A percentile compares a stretch with the other conserved stretches of the same genome.
phyloP scores from a whole-genome alignment of 164 flowering plant species.

The Tetrastigma voinierianum region DNA sequence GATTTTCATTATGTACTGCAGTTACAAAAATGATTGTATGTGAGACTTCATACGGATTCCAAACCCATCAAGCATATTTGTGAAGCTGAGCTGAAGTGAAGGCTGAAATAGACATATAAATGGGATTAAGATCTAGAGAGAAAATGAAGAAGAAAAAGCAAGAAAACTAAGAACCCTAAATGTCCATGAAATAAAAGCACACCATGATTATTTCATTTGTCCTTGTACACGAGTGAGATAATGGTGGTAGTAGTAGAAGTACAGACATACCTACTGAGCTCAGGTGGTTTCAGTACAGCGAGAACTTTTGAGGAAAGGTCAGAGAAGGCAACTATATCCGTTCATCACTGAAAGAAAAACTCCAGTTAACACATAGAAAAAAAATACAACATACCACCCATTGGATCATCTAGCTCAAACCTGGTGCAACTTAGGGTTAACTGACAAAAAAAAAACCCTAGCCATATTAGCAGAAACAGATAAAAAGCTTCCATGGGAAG shows the following conservation, averaged over 20 bases:
- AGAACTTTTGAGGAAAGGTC: background rate
- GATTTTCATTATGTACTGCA: conserved; percentile 1
- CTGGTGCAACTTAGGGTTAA: background rate
- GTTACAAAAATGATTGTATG: background rate
- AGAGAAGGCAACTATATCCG: background rate
- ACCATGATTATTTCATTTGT: conserved; percentile 1
- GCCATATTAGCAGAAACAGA: conserved; percentile 7
- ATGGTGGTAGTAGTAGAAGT: conserved; percentile 9
- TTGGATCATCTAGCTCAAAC: background rate
- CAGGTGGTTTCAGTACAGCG: background rate
- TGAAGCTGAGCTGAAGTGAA: conserved; percentile 1
- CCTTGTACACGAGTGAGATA: background rate
- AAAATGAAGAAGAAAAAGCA: conserved; percentile 2
- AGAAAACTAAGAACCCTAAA: background rate
- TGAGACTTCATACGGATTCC: background rate
- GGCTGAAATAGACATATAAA: background rate
- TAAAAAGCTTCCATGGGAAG: background rate
- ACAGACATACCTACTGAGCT: conserved; percentile 16
- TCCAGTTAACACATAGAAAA: background rate
- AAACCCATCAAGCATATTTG: background rate
- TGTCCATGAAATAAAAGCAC: conserved; percentile 7
- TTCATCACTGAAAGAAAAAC: conserved; percentile 2
- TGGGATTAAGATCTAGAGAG: background rate
- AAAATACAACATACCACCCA: background rate
- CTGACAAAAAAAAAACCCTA: conserved; percentile 6